These are phyloP conservation scores for Gomphus sp. DNA, from an alignment of 1,284 basidiomycete species.

Conservation along the genomic window DNA sequence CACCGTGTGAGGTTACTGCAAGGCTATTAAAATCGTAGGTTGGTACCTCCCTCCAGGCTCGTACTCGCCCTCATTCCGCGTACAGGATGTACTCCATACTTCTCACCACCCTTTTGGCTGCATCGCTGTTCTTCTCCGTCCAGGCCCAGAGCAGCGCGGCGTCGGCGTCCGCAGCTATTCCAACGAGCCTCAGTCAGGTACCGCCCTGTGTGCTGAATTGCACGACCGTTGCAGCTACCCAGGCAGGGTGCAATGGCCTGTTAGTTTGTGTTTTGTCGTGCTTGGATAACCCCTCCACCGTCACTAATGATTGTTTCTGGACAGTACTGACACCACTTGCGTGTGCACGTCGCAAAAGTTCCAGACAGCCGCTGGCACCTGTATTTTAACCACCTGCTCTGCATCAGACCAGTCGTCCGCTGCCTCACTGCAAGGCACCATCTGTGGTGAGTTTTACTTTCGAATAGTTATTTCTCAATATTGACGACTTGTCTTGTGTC, in stretches of 20 bases:
- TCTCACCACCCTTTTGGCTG: background rate
- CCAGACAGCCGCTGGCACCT: constrained; percentile 19
- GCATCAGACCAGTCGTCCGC: constrained; percentile 12
- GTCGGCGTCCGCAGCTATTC: background rate
- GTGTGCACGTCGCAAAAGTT: constrained; percentile 21
- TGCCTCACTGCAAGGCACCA: background rate
- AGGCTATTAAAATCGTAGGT: background rate
- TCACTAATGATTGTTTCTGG: too few relatives aligned
- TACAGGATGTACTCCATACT: background rate
- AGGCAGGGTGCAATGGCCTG: constrained; percentile 11
- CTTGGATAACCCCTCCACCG: too few relatives aligned
- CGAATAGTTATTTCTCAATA: background rate
- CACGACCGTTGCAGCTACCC: constrained; percentile 8
- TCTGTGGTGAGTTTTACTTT: background rate
- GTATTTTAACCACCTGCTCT: constrained; percentile 21
- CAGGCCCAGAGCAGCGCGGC: background rate
- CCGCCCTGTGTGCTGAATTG: constrained; percentile 13
- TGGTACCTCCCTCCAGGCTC: background rate
- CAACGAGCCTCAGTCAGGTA: constrained; percentile 6
- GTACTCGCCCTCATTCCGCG: too few relatives aligned
- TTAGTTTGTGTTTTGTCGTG: constrained; percentile 3
- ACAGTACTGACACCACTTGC: constrained; percentile 19
- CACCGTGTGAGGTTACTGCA: too few relatives aligned
- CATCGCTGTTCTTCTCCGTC: background rate
- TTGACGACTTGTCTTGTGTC: background rate